Percentiles rank a stretch among this genome's conserved stretches.
Conservation (phyloP, 2,329 filamentous ascomycete species). For the Ophiostoma sp. region DNA sequence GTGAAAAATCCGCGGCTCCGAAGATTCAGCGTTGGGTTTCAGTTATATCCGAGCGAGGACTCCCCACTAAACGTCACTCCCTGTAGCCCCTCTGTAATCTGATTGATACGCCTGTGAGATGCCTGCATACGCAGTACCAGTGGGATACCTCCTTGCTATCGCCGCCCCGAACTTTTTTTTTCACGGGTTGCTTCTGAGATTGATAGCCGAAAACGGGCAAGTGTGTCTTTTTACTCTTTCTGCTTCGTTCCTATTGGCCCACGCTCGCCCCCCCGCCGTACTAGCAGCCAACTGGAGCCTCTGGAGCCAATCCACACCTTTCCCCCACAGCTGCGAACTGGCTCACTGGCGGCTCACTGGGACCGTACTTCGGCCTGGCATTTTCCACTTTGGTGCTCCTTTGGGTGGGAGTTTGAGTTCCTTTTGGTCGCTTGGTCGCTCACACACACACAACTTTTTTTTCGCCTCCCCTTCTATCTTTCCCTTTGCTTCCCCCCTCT, state of each 20-base stretch:
- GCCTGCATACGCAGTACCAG: not conserved
- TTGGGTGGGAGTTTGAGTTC: not conserved
- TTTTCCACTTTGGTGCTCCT: slow-evolving; percentile 7
- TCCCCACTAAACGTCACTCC: not conserved
- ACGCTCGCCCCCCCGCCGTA: not conserved
- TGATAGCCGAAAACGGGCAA: slow-evolving; percentile 3
- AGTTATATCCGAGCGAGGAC: slow-evolving; percentile 25
- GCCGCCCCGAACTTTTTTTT: slow-evolving; percentile 25
- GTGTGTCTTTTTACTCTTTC: slow-evolving; percentile 16
- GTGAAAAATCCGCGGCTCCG: slow-evolving; percentile 28
- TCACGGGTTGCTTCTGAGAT: slow-evolving; percentile 15
- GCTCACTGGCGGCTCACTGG: not conserved
- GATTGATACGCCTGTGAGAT: slow-evolving; percentile 8
- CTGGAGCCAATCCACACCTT: not conserved
- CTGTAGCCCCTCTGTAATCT: slow-evolving; percentile 17
- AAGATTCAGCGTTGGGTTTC: slow-evolving; percentile 19
- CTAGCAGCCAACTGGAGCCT: not conserved
- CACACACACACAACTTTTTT: slow-evolving; percentile 19
- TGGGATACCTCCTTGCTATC: slow-evolving; percentile 19
- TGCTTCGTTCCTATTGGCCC: slow-evolving; percentile 25
- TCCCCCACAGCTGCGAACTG: slow-evolving; percentile 5
- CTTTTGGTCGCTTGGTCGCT: not conserved
- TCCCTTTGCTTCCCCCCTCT: not conserved
- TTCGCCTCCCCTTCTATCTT: slow-evolving; percentile 16
- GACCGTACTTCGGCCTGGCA: slow-evolving; percentile 9